Percentiles rank a stretch among this genome's conserved stretches.
Evolutionary conservation across 495 filamentous ascomycete species (phyloP).

Genomic region (Trichocladium antarcticum): DNA sequence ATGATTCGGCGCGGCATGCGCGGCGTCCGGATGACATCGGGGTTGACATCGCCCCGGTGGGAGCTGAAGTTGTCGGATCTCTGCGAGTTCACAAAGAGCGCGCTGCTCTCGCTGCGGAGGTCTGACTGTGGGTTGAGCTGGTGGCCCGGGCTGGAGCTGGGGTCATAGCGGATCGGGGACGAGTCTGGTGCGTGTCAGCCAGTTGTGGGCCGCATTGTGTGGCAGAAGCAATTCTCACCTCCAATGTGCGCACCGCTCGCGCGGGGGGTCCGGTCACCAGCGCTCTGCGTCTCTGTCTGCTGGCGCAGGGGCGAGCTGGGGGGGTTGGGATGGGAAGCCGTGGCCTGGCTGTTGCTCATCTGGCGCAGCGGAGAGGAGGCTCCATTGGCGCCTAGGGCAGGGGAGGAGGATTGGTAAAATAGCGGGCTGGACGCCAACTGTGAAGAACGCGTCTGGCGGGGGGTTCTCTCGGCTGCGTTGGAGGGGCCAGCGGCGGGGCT

Average conservation of each 20-base stretch:
- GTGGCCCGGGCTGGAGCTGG: constrained; percentile 72
- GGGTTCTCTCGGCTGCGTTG: constrained; percentile 37
- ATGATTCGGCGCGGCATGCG: constrained; percentile 59
- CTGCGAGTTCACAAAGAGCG: constrained; percentile 67
- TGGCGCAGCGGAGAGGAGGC: constrained; percentile 42
- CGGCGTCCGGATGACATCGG: constrained; percentile 58
- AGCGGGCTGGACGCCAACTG: constrained; percentile 65
- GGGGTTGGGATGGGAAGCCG: constrained; percentile 35
- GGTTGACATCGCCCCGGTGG: constrained; percentile 74
- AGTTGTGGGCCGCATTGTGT: neutral
- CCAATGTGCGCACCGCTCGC: constrained; percentile 48
- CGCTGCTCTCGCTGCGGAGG: constrained; percentile 68
- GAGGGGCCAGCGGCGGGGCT: constrained; percentile 41
- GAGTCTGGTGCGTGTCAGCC: constrained; percentile 48
- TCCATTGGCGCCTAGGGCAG: constrained; percentile 37
- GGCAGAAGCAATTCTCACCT: constrained; percentile 42
- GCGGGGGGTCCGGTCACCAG: constrained; percentile 60
- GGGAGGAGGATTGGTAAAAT: constrained; percentile 74
- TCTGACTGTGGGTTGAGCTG: constrained; percentile 50
- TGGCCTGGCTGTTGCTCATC: constrained; percentile 47
- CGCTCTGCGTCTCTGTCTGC: constrained; percentile 43
- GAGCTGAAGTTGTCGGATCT: constrained; percentile 43
- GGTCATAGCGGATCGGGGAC: constrained; percentile 77
- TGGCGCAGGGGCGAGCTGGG: constrained; percentile 60
- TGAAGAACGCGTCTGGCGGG: constrained; percentile 33